Base-by-base conservation (phyloP, 257 asterid genomes). In the Voacanga thouarsii region DNA sequence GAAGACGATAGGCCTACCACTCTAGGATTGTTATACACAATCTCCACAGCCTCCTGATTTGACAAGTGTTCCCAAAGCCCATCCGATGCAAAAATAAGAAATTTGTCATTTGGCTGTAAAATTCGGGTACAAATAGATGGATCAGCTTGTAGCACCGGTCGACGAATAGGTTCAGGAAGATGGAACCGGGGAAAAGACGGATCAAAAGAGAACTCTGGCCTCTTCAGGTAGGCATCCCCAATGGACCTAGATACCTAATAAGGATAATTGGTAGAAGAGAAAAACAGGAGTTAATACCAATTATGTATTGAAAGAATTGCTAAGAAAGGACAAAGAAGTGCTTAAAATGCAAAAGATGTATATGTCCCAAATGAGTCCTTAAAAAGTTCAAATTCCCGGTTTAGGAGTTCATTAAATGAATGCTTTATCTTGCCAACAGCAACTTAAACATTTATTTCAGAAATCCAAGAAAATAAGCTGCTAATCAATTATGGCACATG, bases 181-280 rank as follows among this genome's bases (percentile, higher is more conserved):
- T 91, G 94, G 80, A 84, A 91, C 80, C 87, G 64, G 8, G 83
- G 84, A 76, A 72, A 72, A 12, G 78, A 66, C 7, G 91, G 83
- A 81, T 83, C 96, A 19, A 90, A 89, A 76, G 88, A 77, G 57
- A 88, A 90, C 83, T 89, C 97, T 3, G 91, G 91, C 83, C 82
- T 85, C 84, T 94, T 94, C 85, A 94, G 86, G 86, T 89, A 94
- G n/a, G 94, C 96, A 82, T 94, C 97, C 3, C 98, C 97, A 50
- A 94, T 88, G 43, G 98, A 89, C 84, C 98, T 90, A 14, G 97
- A 87, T 33, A 92, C 96, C 98, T 93, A 21, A n/a, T 16, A 55
- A 41, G 49, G 19, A 53, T 39, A 45, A 51, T 21, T 11, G 21
- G 2, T 9, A 2, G 60, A 30, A 41, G 30, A 53, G n/a, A 37